Evolutionary conservation across 164 flowering plant species (phyloP).

Genomic region (Magnolia officinalis): DNA sequence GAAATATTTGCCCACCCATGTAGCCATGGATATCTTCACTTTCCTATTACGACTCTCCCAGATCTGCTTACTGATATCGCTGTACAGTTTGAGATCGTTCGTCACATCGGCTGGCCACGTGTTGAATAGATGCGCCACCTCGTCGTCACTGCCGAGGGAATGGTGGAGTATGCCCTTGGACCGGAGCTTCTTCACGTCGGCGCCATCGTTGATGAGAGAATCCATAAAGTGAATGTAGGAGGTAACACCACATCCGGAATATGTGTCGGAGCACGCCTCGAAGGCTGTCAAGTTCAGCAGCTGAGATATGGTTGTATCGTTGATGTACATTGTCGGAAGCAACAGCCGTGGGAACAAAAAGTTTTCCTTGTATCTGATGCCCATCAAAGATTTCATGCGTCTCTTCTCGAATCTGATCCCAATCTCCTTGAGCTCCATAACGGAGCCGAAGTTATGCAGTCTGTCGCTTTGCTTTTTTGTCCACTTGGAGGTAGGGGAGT

Average conservation of each 20-base stretch:
- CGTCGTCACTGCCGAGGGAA: conserved; percentile 16
- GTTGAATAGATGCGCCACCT: conserved; percentile 26
- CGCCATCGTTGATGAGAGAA: neutral
- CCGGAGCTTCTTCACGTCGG: neutral
- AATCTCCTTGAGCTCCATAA: conserved; percentile 1
- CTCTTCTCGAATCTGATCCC: conserved; percentile 5
- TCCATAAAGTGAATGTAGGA: conserved; percentile 18
- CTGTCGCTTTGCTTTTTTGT: no score
- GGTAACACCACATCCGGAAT: neutral
- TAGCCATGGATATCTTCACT: conserved; percentile 2
- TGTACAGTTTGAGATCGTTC: neutral
- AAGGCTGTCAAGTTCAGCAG: conserved; percentile 5
- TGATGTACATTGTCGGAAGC: conserved; percentile 1
- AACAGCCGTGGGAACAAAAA: neutral
- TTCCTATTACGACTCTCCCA: neutral
- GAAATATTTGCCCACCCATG: conserved; percentile 1
- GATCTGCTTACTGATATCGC: neutral
- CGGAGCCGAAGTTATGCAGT: neutral
- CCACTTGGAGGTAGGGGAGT: no score
- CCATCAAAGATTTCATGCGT: neutral
- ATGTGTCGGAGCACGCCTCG: neutral
- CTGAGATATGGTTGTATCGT: neutral
- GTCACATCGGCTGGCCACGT: conserved; percentile 13
- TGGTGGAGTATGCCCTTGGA: neutral
- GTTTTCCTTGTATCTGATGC: neutral